These are phyloP conservation scores for Lachancea kluyveri DNA, from an alignment of 805 yeast genomes.

Conservation along the genomic window DNA sequence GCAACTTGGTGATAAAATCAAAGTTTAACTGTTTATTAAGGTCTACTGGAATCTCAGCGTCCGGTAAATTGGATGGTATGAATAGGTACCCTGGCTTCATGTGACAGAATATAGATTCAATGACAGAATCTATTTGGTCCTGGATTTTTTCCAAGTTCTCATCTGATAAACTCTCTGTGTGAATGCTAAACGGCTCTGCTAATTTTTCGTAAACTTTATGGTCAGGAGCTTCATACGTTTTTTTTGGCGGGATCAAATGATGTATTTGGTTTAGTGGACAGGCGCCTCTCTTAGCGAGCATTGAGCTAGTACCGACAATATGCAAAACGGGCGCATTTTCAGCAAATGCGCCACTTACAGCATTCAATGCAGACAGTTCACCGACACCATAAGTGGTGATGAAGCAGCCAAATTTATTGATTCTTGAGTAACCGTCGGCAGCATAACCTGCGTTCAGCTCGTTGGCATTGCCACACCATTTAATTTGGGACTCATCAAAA, in stretches of 20 bases:
- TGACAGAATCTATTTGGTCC: slow-evolving; percentile 59
- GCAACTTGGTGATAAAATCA: slow-evolving; percentile 6
- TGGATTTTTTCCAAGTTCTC: slow-evolving; percentile 39
- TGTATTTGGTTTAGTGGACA: slow-evolving; percentile 36
- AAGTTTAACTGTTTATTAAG: slow-evolving; percentile 11
- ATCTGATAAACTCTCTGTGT: slow-evolving; percentile 17
- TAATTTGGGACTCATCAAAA: slow-evolving; percentile 31
- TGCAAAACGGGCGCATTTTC: slow-evolving; percentile 75
- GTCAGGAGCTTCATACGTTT: slow-evolving; percentile 51
- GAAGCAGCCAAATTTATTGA: slow-evolving; percentile 57
- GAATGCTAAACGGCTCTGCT: slow-evolving; percentile 30
- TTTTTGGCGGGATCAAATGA: slow-evolving; percentile 49
- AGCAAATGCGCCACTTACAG: slow-evolving; percentile 74
- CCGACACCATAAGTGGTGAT: slow-evolving; percentile 81
- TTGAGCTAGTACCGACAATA: slow-evolving; percentile 66
- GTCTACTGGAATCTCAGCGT: slow-evolving; percentile 24
- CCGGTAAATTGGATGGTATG: slow-evolving; percentile 66
- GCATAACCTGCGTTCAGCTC: slow-evolving; percentile 87
- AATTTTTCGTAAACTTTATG: slow-evolving; percentile 60
- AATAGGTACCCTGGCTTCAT: slow-evolving; percentile 80
- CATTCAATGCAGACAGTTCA: slow-evolving; percentile 78
- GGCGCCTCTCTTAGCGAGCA: slow-evolving; percentile 22
- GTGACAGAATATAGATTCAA: slow-evolving; percentile 44
- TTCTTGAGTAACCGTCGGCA: slow-evolving; percentile 82
- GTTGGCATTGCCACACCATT: slow-evolving; percentile 82